Base-by-base conservation (phyloP, 2,329 filamentous ascomycete genomes). In the Acrocalymma vagum region DNA sequence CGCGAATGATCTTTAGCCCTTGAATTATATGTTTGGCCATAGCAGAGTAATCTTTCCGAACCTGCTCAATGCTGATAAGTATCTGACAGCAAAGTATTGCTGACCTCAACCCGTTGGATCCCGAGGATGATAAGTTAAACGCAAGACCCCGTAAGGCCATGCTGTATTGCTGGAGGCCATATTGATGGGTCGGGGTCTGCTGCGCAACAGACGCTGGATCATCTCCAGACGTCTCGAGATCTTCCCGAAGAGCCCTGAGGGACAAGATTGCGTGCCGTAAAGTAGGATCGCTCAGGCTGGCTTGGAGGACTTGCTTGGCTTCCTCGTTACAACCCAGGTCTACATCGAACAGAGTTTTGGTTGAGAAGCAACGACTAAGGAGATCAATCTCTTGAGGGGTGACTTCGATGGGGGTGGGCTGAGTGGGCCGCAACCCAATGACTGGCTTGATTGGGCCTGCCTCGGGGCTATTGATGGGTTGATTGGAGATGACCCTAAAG, bases 61-160 rank as follows among this genome's bases (percentile, higher is more conserved):
- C 66, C 59, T 77, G 72, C 51, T 77, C 74, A 40, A 77, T 75
- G 50, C 74, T 76, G 51, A 77, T 75, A 47, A 77, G 70, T 26
- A 76, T 53, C 47, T 76, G 72, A 51, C 75, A 78, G 60, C 74
- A 78, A 42, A 76, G 61, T 22, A 77, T 56, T 37, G 72, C 68
- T 16, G 71, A 72, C 42, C 60, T 72, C 21, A 74, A 48, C 5
- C 42, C 42, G 7, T 56, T 49, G 8, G 60, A 52, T 42, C 54
- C 43, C 3, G 62, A 63, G 41, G 54, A 65, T 13, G 69, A 69
- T 29, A 77, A 38, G 8, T 65, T 68, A 13, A 65, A 71, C 3
- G 70, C 72, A 4, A 77, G 66, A 26, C 69, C 67, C 6, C 63
- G 38, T 8, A 78, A 56, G 24, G 74, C 73, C 48, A 70, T 65